A percentile compares a stretch with the other conserved stretches of the same genome.
These are phyloP conservation scores for Flaveria bidentis DNA, from an alignment of 129 eudicot species.

Conservation along the genomic window DNA sequence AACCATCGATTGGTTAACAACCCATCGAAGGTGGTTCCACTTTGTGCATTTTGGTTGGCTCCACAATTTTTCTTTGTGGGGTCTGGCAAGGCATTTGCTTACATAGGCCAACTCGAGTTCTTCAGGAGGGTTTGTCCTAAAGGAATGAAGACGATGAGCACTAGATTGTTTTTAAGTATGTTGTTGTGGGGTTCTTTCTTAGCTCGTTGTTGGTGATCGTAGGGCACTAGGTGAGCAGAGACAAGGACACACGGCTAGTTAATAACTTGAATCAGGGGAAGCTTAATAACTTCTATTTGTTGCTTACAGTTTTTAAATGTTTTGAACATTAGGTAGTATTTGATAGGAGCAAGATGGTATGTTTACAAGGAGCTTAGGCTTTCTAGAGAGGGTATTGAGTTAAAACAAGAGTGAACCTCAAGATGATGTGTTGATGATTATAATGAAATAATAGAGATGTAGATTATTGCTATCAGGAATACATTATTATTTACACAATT, in stretches of 20 bases:
- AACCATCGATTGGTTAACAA: no score
- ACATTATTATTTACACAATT: not conserved
- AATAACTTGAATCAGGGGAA: slow-evolving; percentile 73
- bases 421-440: not conserved
- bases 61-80: slow-evolving; percentile 86
- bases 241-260: slow-evolving; percentile 62
- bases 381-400: slow-evolving; percentile 58
- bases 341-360: slow-evolving; percentile 62
- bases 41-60: slow-evolving; percentile 57
- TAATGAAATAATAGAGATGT: slow-evolving; percentile 18
- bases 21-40: no score
- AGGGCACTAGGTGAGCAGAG: slow-evolving; percentile 39
- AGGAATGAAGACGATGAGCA: slow-evolving; percentile 93
- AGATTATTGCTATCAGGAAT: not conserved
- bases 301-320: slow-evolving; percentile 47
- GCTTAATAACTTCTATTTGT: slow-evolving; percentile 81
- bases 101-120: slow-evolving; percentile 84
- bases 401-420: slow-evolving; percentile 36
- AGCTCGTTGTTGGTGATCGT: slow-evolving; percentile 44
- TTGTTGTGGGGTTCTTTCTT: slow-evolving; percentile 71
- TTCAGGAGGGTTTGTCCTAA: not conserved
- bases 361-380: slow-evolving; percentile 41
- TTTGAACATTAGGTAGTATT: slow-evolving; percentile 47
- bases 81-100: slow-evolving; percentile 74
- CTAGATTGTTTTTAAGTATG: slow-evolving; percentile 71